These are phyloP conservation scores for Ananas comosus DNA, from an alignment of 176 grass and related monocot genomes.

Conservation along the genomic window DNA sequence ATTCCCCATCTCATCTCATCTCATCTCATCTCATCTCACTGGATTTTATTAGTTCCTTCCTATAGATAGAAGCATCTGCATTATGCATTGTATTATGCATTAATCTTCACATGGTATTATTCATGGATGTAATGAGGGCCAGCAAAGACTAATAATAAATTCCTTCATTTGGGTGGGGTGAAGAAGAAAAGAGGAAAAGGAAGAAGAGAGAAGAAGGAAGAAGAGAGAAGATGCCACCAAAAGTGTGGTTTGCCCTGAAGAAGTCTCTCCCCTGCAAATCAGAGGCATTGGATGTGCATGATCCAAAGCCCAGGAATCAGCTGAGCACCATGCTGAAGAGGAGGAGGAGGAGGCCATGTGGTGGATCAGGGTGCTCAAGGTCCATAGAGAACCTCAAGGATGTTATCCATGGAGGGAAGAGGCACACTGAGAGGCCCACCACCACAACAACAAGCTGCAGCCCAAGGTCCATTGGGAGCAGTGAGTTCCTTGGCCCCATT, in stretches of 20 bases:
- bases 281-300: constrained; percentile 35
- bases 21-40: not conserved
- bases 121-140: not conserved
- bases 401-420: constrained; percentile 33
- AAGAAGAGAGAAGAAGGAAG: not conserved
- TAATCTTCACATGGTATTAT: not conserved
- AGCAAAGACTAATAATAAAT: not conserved
- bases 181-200: not conserved
- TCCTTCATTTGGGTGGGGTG: not conserved
- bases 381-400: constrained; percentile 70
- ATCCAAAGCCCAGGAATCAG: constrained; percentile 23
- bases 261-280: constrained; percentile 56
- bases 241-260: constrained; percentile 65
- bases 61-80: not conserved
- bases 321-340: constrained; percentile 17
- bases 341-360: constrained; percentile 23
- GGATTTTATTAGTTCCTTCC: not conserved
- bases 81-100: too few relatives aligned
- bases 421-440: constrained; percentile 28
- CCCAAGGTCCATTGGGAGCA: constrained; percentile 44
- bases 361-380: constrained; percentile 48
- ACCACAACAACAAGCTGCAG: constrained; percentile 27
- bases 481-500: constrained; percentile 17
- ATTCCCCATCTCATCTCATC: not conserved
- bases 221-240: constrained; percentile 23